Percentiles rank a stretch among this genome's conserved stretches.
Conservation (phyloP, 2,329 filamentous ascomycete species). For the Phialophora verrucosa region DNA sequence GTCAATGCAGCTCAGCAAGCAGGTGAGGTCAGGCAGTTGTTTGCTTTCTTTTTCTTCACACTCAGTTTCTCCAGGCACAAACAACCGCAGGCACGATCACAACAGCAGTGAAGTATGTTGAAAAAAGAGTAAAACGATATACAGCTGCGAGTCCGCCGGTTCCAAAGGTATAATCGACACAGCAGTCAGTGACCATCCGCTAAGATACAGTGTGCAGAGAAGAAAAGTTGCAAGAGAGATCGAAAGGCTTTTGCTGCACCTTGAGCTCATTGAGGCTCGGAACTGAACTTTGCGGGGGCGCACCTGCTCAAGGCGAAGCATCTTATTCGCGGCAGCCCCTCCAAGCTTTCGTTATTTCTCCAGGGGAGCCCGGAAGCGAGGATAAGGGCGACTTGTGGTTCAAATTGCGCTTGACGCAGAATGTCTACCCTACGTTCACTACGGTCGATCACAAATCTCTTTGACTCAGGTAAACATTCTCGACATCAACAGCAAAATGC, state of each 20-base stretch:
- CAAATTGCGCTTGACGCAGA: neutral
- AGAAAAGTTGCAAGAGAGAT: slow-evolving; percentile 1
- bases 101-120: slow-evolving; percentile 6
- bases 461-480: slow-evolving; percentile 12
- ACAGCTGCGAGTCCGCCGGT: neutral
- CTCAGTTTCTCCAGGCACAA: neutral
- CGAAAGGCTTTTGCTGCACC: neutral
- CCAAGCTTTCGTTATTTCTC: slow-evolving; percentile 10
- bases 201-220: slow-evolving; percentile 18
- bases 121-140: slow-evolving; percentile 11
- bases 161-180: slow-evolving; percentile 16
- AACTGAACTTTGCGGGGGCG: slow-evolving; percentile 1
- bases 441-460: slow-evolving; percentile 31
- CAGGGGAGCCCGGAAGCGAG: neutral
- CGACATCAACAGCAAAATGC: slow-evolving; percentile 14
- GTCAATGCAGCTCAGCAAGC: slow-evolving; percentile 7
- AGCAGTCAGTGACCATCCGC: slow-evolving; percentile 12
- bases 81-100: neutral
- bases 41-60: slow-evolving; percentile 10
- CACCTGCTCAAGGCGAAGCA: slow-evolving; percentile 19
- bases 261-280: slow-evolving; percentile 4
- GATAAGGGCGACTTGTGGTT: neutral
- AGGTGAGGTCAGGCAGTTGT: slow-evolving; percentile 7
- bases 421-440: slow-evolving; percentile 37
- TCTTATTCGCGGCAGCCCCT: slow-evolving; percentile 18